phyloP scores from a whole-genome alignment of 139 green algal species.

The Pseudopediastrum boryanum region DNA sequence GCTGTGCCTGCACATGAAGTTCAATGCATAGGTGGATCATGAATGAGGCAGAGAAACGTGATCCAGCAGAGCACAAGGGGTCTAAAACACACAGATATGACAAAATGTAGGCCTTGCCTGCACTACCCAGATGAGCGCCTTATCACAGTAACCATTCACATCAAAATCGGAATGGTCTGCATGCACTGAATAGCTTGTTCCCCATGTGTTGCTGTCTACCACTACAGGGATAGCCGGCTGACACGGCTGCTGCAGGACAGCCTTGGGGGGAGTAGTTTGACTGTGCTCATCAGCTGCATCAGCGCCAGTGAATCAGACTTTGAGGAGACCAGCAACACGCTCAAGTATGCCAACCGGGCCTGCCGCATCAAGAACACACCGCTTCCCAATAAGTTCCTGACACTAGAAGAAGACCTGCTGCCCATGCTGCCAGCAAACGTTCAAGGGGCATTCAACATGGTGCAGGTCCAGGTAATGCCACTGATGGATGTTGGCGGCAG shows the following conservation, averaged over 20 bases:
- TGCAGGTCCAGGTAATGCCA: conserved; percentile 67
- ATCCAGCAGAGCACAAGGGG: too few relatives aligned
- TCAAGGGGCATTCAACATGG: conserved; percentile 29
- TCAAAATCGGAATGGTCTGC: neutral
- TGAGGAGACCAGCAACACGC: conserved; percentile 79
- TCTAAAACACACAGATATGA: too few relatives aligned
- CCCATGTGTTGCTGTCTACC: neutral
- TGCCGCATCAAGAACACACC: conserved; percentile 70
- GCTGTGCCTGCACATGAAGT: too few relatives aligned
- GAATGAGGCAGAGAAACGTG: too few relatives aligned
- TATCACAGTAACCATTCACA: neutral
- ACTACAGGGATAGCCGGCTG: conserved; percentile 75
- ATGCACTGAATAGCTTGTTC: neutral
- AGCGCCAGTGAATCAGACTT: conserved; percentile 66
- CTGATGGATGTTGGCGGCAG: too few relatives aligned
- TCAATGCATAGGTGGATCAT: too few relatives aligned
- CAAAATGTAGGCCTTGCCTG: too few relatives aligned
- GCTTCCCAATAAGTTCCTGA: conserved; percentile 60
- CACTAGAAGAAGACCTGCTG: conserved; percentile 71
- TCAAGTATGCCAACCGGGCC: conserved; percentile 71
- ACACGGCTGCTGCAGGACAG: conserved; percentile 78
- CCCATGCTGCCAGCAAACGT: conserved; percentile 49
- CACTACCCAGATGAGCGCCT: neutral
- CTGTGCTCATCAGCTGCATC: conserved; percentile 73
- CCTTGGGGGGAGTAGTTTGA: conserved; percentile 72